Evolutionary conservation across 2,329 filamentous ascomycete genomes (phyloP).

Genomic region (Aspergillus ruber): DNA sequence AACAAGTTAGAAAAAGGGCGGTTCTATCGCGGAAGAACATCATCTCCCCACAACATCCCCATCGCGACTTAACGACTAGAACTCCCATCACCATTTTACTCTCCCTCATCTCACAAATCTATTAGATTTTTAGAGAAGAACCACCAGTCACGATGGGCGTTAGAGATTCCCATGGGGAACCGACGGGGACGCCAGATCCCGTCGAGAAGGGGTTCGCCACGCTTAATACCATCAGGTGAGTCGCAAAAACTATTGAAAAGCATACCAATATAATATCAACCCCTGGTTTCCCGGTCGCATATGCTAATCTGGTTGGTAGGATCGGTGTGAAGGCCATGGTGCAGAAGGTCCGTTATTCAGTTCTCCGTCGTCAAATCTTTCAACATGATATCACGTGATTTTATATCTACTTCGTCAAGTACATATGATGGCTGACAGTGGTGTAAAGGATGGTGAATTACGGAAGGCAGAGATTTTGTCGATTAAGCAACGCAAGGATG

Average conservation of each 20-base stretch:
- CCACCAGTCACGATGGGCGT: conserved; percentile 44
- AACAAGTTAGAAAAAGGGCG: conserved; percentile 9
- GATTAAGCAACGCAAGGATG: conserved; percentile 82
- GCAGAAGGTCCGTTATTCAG: conserved; percentile 57
- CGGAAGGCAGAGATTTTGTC: conserved; percentile 95
- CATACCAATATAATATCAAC: neutral
- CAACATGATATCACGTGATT: conserved; percentile 27
- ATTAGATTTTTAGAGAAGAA: conserved; percentile 1
- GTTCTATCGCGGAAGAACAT: conserved; percentile 11
- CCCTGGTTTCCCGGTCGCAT: conserved; percentile 27
- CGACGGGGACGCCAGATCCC: conserved; percentile 50
- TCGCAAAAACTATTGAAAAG: conserved; percentile 13
- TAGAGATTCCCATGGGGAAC: conserved; percentile 49
- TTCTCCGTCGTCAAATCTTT: conserved; percentile 12
- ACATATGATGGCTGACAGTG: conserved; percentile 4
- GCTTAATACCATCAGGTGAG: conserved; percentile 71
- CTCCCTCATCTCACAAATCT: neutral
- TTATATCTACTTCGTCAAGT: conserved; percentile 2
- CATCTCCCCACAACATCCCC: conserved; percentile 7
- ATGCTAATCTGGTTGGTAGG: conserved; percentile 38
- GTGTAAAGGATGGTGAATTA: conserved; percentile 63
- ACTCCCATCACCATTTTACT: conserved; percentile 10
- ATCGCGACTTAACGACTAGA: neutral
- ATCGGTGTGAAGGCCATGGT: conserved; percentile 63
- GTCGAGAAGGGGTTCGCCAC: conserved; percentile 77